Conservation (phyloP, 1,139 yeast genomes). For the Yamadazyma membranifaciens region DNA sequence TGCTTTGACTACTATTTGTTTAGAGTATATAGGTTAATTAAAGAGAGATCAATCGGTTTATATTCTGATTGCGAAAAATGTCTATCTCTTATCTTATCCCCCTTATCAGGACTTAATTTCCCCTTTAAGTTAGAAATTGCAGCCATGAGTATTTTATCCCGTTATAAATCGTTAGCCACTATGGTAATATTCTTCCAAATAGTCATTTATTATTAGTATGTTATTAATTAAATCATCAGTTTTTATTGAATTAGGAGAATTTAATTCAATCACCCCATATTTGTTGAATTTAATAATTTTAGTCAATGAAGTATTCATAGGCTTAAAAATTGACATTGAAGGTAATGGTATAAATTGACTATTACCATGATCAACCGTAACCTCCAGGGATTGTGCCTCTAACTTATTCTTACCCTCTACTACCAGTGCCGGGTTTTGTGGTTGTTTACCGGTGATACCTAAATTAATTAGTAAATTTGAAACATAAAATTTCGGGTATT, state of each 20-base stretch:
- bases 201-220: not conserved
- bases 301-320: not conserved
- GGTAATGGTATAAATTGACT: not conserved
- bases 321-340: slow-evolving; percentile 5
- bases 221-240: not conserved
- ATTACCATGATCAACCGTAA: too few relatives aligned
- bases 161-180: not conserved
- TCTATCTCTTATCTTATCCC: slow-evolving; percentile 3
- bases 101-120: slow-evolving; percentile 3
- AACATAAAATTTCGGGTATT: slow-evolving; percentile 1
- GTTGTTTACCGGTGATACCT: too few relatives aligned
- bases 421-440: too few relatives aligned
- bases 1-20: too few relatives aligned
- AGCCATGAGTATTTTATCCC: not conserved
- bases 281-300: not conserved
- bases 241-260: not conserved
- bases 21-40: slow-evolving; percentile 5
- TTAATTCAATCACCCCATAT: slow-evolving; percentile 1
- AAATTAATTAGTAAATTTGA: slow-evolving; percentile 3
- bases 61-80: slow-evolving; percentile 4
- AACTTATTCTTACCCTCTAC: too few relatives aligned
- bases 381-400: too few relatives aligned
- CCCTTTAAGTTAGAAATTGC: slow-evolving; percentile 3
- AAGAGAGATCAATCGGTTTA: slow-evolving; percentile 2
- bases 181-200: slow-evolving; percentile 3